These are phyloP conservation scores for Globisporangium echinulatum DNA, from an alignment of 352 stramenopile genomes.

Conservation along the genomic window DNA sequence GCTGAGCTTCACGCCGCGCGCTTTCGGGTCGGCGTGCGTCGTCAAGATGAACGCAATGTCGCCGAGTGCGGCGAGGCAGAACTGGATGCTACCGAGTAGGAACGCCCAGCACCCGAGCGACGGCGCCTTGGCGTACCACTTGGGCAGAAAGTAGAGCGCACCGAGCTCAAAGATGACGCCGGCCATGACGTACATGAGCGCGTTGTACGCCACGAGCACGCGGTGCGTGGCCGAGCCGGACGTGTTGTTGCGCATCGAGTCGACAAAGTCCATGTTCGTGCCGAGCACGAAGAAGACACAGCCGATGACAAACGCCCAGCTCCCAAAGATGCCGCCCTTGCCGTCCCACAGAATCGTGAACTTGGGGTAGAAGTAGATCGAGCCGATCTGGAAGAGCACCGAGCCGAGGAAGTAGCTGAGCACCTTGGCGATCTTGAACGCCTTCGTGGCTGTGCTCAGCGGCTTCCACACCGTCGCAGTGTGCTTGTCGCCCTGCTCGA, in stretches of 20 bases:
- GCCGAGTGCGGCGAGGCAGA: constrained; percentile 46
- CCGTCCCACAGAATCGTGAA: constrained; percentile 56
- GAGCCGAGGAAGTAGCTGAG: constrained; percentile 55
- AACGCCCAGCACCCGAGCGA: constrained; percentile 73
- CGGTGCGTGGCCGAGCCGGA: constrained; percentile 38
- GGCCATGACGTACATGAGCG: constrained; percentile 57
- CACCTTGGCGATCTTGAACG: constrained; percentile 44
- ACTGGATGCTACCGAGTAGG: constrained; percentile 62
- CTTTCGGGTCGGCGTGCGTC: constrained; percentile 46
- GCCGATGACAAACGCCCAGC: constrained; percentile 66
- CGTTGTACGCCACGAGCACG: constrained; percentile 53
- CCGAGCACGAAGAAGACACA: constrained; percentile 63
- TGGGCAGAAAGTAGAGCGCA: constrained; percentile 72
- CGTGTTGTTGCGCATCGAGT: constrained; percentile 57
- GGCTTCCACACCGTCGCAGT: constrained; percentile 10
- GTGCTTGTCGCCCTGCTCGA: constrained; percentile 13
- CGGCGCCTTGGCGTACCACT: constrained; percentile 59
- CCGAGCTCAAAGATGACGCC: constrained; percentile 69
- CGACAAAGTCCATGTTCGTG: constrained; percentile 69
- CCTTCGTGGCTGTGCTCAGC: constrained; percentile 30
- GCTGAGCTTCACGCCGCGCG: constrained; percentile 38
- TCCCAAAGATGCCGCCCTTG: constrained; percentile 50
- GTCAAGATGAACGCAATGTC: constrained; percentile 62
- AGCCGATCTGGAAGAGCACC: constrained; percentile 67
- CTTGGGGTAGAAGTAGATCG: constrained; percentile 78